Conservation (phyloP, 2,329 filamentous ascomycete species). For the Fusarium compactum region DNA sequence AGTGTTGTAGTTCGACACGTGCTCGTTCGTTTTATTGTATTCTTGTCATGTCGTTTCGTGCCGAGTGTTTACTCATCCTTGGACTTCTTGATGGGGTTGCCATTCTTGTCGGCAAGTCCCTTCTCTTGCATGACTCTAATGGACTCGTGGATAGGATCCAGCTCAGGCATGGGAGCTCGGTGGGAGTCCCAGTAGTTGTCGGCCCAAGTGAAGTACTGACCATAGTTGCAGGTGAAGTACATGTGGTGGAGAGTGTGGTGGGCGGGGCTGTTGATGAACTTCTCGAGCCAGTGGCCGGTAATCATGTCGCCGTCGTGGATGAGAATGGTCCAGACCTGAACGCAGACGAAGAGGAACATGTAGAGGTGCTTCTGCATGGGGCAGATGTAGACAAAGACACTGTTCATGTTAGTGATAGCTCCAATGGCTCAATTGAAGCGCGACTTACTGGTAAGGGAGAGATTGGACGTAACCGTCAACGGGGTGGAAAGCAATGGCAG, state of each 20-base stretch:
- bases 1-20: conserved; percentile 4
- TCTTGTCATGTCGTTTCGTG: conserved; percentile 4
- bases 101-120: conserved; percentile 59
- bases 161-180: conserved; percentile 56
- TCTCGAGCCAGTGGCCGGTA: conserved; percentile 59
- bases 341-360: conserved; percentile 57
- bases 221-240: conserved; percentile 64
- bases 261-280: conserved; percentile 61
- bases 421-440: background rate
- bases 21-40: background rate
- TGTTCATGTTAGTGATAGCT: conserved; percentile 34
- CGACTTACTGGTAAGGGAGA: conserved; percentile 59
- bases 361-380: conserved; percentile 61
- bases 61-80: conserved; percentile 46
- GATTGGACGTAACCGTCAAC: conserved; percentile 61
- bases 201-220: conserved; percentile 63
- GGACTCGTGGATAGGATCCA: conserved; percentile 60
- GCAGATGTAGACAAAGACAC: conserved; percentile 59
- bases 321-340: conserved; percentile 63
- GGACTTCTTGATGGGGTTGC: conserved; percentile 53
- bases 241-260: conserved; percentile 63
- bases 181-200: conserved; percentile 60
- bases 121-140: conserved; percentile 59
- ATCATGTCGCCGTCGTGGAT: conserved; percentile 65
- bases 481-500: conserved; percentile 61